phyloP scores from a whole-genome alignment of 2,329 filamentous ascomycete genomes.

The Dactylonectria macrodidyma region DNA sequence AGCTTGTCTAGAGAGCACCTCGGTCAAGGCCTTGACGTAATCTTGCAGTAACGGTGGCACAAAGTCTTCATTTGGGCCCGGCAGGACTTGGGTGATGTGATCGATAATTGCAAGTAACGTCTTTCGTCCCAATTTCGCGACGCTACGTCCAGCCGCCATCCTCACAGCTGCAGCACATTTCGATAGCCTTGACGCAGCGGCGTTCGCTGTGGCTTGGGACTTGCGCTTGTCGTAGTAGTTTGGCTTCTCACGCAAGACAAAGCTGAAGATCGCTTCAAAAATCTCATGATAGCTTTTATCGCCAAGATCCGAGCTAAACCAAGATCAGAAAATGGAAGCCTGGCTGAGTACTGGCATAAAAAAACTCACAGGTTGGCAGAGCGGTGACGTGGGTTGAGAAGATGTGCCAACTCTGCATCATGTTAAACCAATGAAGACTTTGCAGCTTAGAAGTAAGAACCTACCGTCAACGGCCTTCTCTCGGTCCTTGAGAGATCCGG shows the following conservation, averaged over 20 bases:
- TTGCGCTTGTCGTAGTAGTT: constrained; percentile 70
- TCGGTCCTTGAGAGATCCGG: constrained; percentile 55
- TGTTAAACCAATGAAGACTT: constrained; percentile 22
- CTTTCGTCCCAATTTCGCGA: constrained; percentile 78
- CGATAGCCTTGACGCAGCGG: constrained; percentile 71
- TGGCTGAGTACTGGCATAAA: not conserved
- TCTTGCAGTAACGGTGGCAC: constrained; percentile 80
- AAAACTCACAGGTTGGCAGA: constrained; percentile 54
- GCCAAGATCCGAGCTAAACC: constrained; percentile 63
- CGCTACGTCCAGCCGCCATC: constrained; percentile 78
- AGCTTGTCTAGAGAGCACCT: constrained; percentile 79
- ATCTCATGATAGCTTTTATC: constrained; percentile 88
- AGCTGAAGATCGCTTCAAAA: constrained; percentile 84
- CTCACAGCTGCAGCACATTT: constrained; percentile 81
- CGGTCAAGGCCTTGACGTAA: constrained; percentile 82
- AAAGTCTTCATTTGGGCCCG: constrained; percentile 71
- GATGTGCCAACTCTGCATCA: constrained; percentile 53
- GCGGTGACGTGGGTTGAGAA: constrained; percentile 57
- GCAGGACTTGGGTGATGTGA: constrained; percentile 84
- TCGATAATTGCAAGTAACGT: constrained; percentile 85
- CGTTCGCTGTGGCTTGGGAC: constrained; percentile 60
- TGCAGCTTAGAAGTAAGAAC: constrained; percentile 19
- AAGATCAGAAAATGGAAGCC: constrained; percentile 20
- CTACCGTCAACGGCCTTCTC: constrained; percentile 60
- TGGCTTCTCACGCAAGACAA: constrained; percentile 77